These are phyloP conservation scores for Debaryomycetaceae sp. DNA, from an alignment of 1,139 yeast genomes.

Conservation along the genomic window DNA sequence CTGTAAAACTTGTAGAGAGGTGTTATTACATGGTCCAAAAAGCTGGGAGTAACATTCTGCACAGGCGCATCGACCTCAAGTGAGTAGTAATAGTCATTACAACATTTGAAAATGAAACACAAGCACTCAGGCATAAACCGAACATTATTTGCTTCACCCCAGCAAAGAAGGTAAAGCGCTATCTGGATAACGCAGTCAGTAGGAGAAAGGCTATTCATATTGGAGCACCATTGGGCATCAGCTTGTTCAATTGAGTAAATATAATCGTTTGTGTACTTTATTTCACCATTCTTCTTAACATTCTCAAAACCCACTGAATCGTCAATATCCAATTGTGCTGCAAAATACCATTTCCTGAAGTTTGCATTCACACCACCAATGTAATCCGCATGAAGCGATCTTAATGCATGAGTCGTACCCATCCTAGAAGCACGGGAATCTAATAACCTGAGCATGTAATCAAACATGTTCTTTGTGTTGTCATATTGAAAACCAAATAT, in stretches of 20 bases:
- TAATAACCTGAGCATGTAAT: slow-evolving; percentile 55
- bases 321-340: slow-evolving; percentile 85
- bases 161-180: slow-evolving; percentile 66
- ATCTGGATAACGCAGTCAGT: slow-evolving; percentile 61
- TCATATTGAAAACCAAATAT: slow-evolving; percentile 70
- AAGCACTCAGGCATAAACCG: slow-evolving; percentile 85
- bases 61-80: slow-evolving; percentile 28
- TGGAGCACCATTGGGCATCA: slow-evolving; percentile 69
- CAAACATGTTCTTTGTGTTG: slow-evolving; percentile 62
- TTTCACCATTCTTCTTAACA: slow-evolving; percentile 32
- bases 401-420: slow-evolving; percentile 51
- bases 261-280: slow-evolving; percentile 31
- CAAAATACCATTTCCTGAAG: slow-evolving; percentile 94
- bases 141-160: slow-evolving; percentile 89
- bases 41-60: slow-evolving; percentile 25
- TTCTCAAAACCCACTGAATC: slow-evolving; percentile 63
- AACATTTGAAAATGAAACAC: slow-evolving; percentile 76
- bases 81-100: slow-evolving; percentile 62
- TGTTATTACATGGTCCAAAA: slow-evolving; percentile 65
- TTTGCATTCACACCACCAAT: slow-evolving; percentile 92
- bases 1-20: slow-evolving; percentile 68
- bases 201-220: slow-evolving; percentile 54
- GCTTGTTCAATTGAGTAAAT: slow-evolving; percentile 67
- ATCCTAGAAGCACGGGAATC: slow-evolving; percentile 72
- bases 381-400: slow-evolving; percentile 66